phyloP scores from a whole-genome alignment of 2,329 filamentous ascomycete genomes.

The Ceratocystis lukuohia region DNA sequence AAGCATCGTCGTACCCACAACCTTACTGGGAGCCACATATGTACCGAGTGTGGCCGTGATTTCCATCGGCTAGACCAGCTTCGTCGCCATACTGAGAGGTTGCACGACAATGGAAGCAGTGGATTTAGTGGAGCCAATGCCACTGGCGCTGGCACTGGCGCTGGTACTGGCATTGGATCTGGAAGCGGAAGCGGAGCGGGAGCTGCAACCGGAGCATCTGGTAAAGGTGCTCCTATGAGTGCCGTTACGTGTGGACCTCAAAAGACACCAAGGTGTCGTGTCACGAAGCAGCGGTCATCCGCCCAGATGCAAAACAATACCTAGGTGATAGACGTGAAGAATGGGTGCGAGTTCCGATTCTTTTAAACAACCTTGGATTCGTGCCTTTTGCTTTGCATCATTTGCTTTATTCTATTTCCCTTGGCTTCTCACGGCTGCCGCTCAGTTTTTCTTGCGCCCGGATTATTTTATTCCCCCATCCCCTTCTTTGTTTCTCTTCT shows the following conservation, averaged over 20 bases:
- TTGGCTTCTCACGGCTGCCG: background rate
- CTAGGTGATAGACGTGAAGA: background rate
- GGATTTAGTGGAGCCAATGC: background rate
- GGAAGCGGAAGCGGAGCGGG: constrained; percentile 7
- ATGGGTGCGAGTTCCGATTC: background rate
- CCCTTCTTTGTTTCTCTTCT: background rate
- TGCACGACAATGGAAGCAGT: constrained; percentile 23
- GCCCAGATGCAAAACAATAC: background rate
- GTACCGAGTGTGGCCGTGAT: constrained; percentile 40
- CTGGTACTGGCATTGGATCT: background rate
- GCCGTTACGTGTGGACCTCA: background rate
- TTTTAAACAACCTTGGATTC: background rate
- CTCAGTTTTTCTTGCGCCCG: background rate
- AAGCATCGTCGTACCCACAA: constrained; percentile 52
- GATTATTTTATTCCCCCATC: background rate
- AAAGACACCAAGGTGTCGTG: constrained; percentile 1
- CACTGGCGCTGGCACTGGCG: background rate
- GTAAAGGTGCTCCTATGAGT: constrained; percentile 4
- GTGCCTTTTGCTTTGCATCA: background rate
- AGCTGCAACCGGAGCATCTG: background rate
- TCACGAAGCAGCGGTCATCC: background rate
- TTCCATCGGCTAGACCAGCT: constrained; percentile 50
- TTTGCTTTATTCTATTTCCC: background rate
- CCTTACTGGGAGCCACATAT: constrained; percentile 38
- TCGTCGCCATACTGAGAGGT: constrained; percentile 34